Base-by-base conservation (phyloP, 2,329 filamentous ascomycete species). In the Metarhizium album region DNA sequence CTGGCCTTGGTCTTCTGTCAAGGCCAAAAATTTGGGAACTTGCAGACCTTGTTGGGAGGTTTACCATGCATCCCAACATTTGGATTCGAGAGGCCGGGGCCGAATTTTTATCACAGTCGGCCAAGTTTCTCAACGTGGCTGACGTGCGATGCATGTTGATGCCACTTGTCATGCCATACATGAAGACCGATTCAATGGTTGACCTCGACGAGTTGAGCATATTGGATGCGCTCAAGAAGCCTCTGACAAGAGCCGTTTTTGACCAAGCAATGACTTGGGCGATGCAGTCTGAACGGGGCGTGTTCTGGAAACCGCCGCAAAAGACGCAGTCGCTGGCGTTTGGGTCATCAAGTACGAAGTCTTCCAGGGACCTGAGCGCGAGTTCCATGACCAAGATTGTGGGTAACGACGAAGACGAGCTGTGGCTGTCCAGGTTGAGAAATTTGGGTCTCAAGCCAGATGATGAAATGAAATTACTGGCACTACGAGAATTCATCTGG, bases 1-100 rank as follows among this genome's bases (percentile, higher is more conserved):
- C 91, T 8, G 84, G 86, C 49, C 74, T 98, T 20, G 94, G 93
- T 0, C 73, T 98, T 0, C 80, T 98, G 45, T 91, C 94, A 48
- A 80, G 89, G 60, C 77, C 83, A 5, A 91, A 87, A 53, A 84
- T 83, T 1, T 95, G 90, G 84, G 90, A 96, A 62, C 73, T 98
- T 38, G 81, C 95, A 22, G 85, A 94, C 54, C 82, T 91, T 38
- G 80, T 91, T 14, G 84, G 80, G 6, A 82, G 90, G 3, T 95
- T 97, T 60, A 84, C 90, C 13, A 84, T 95, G 74, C 93, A 98
- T 63, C 93, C 93, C 0, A 97, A 95, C 59, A 73, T 88, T 8
- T 98, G 93, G 91, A 90, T 98, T 49, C 82, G 91, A 37, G 91
- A 97, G 68, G 87, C 91, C 9, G 84, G 91, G 2, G 80, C 86